Conservation (phyloP, 495 filamentous ascomycete species). For the Talaromyces ruber region DNA sequence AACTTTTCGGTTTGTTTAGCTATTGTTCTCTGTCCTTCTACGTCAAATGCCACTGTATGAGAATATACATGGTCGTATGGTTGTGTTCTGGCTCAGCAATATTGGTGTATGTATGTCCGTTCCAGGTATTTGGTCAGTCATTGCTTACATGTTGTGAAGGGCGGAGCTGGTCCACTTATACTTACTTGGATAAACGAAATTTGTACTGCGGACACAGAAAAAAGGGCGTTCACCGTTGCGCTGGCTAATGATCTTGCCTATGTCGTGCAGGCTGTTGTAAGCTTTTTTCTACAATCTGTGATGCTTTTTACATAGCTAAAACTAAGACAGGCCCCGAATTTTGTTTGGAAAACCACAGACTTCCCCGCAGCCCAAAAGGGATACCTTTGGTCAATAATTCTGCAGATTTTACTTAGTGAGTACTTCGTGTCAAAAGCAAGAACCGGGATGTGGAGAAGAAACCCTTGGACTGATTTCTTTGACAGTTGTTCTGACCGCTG, state of each 20-base stretch:
- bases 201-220: conserved; percentile 19
- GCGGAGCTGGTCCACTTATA: neutral
- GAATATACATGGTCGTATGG: conserved; percentile 19
- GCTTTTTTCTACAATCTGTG: too few species aligned
- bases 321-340: conserved; percentile 22
- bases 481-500: neutral
- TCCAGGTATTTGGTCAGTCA: neutral
- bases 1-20: neutral
- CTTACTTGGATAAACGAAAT: conserved; percentile 21
- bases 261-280: conserved; percentile 21
- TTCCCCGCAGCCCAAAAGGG: conserved; percentile 26
- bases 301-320: neutral
- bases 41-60: conserved; percentile 26
- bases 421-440: neutral
- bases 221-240: conserved; percentile 16
- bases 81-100: conserved; percentile 19
- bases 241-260: conserved; percentile 18
- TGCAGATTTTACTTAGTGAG: conserved; percentile 13
- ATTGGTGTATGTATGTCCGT: neutral
- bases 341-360: conserved; percentile 30
- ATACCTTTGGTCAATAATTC: conserved; percentile 21
- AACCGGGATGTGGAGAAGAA: neutral
- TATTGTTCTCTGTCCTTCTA: conserved; percentile 21
- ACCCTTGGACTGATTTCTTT: neutral
- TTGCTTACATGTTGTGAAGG: neutral